Evolutionary conservation across 306 rosid species (phyloP).

Genomic region (Ziziphus jujuba): DNA sequence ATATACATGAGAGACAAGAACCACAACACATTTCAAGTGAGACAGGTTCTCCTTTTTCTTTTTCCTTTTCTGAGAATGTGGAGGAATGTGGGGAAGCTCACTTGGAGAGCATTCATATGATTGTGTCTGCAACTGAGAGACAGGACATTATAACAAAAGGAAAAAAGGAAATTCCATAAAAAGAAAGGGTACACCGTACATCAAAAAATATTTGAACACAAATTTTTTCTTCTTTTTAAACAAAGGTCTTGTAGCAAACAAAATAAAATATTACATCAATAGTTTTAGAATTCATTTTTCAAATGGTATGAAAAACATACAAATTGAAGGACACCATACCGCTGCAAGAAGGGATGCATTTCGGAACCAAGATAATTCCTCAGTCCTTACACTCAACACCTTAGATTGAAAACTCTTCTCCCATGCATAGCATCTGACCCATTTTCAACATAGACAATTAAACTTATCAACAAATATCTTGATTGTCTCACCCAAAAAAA

Average conservation of each 20-base stretch:
- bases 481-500: not conserved
- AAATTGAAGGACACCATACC: slow-evolving; percentile 50
- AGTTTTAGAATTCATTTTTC: not conserved
- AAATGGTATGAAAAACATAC: not conserved
- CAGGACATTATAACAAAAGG: too few relatives aligned
- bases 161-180: too few relatives aligned
- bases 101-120: too few relatives aligned
- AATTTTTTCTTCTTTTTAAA: too few relatives aligned
- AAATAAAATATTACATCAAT: not conserved
- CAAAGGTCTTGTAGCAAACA: not conserved
- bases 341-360: slow-evolving; percentile 81
- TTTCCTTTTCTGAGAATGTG: too few relatives aligned
- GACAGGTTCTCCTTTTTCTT: too few relatives aligned
- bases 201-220: too few relatives aligned
- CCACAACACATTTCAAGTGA: too few relatives aligned
- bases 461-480: slow-evolving; percentile 20
- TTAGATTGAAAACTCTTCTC: slow-evolving; percentile 93
- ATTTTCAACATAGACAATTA: slow-evolving; percentile 36
- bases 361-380: slow-evolving; percentile 85
- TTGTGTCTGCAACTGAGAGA: too few relatives aligned
- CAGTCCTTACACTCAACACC: slow-evolving; percentile 61
- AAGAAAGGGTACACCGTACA: too few relatives aligned
- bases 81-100: too few relatives aligned
- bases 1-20: too few relatives aligned
- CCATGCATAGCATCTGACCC: slow-evolving; percentile 93